Evolutionary conservation across 1,284 basidiomycete genomes (phyloP).

Genomic region (Heterobasidion occidentale): DNA sequence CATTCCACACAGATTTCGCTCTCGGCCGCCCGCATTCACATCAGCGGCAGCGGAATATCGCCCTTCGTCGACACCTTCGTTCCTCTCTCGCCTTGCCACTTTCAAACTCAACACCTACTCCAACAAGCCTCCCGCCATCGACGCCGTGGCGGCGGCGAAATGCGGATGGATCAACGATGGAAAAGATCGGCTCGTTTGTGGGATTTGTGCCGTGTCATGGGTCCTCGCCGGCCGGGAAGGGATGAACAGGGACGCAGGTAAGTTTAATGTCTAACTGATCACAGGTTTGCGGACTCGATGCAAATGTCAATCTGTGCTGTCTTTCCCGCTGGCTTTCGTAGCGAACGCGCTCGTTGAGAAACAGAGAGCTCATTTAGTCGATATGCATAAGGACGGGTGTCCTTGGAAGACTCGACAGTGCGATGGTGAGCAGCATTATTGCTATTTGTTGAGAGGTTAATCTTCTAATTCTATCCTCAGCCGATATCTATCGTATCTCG

Average conservation of each 20-base stretch:
- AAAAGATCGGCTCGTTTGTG: constrained; percentile 67
- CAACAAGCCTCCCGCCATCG: constrained; percentile 63
- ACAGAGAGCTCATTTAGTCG: constrained; percentile 54
- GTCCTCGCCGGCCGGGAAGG: constrained; percentile 57
- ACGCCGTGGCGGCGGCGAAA: constrained; percentile 70
- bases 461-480: constrained; percentile 25
- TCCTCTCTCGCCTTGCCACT: constrained; percentile 63
- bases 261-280: constrained; percentile 22
- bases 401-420: constrained; percentile 77
- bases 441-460: background rate
- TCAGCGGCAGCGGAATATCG: constrained; percentile 50
- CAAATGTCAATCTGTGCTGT: background rate
- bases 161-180: constrained; percentile 76
- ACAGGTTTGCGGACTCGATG: constrained; percentile 1
- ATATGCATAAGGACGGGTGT: constrained; percentile 69
- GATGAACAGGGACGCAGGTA: constrained; percentile 68
- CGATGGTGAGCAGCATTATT: constrained; percentile 43
- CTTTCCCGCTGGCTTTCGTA: constrained; percentile 16
- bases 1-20: constrained; percentile 30
- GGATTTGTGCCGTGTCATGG: constrained; percentile 64
- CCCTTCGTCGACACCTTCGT: constrained; percentile 65
- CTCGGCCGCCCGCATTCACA: constrained; percentile 2
- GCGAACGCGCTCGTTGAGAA: constrained; percentile 65
- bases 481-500: constrained; percentile 67
- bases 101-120: constrained; percentile 73